phyloP scores from a whole-genome alignment of 495 filamentous ascomycete species.

The Hypoxylon lenormandii region DNA sequence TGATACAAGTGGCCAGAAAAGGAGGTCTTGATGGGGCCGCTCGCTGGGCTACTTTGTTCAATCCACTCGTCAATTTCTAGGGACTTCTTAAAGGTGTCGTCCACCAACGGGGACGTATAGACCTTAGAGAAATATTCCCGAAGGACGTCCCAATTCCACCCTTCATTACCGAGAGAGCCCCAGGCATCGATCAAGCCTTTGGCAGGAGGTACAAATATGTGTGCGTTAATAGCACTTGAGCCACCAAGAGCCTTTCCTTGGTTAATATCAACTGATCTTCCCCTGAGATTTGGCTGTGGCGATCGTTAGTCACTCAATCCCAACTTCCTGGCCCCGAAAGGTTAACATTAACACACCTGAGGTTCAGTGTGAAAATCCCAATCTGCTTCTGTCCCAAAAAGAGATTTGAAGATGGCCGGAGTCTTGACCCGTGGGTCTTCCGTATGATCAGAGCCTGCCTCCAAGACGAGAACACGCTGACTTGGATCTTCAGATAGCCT shows the following conservation, averaged over 20 bases:
- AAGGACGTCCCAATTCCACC: conserved; percentile 56
- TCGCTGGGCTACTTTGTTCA: not conserved
- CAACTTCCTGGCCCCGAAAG: not conserved
- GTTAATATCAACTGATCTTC: conserved; percentile 55
- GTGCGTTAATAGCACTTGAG: conserved; percentile 67
- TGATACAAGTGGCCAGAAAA: conserved; percentile 27
- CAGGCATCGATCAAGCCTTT: conserved; percentile 54
- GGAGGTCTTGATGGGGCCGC: conserved; percentile 37
- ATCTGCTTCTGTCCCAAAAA: conserved; percentile 8
- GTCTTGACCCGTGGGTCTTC: not conserved
- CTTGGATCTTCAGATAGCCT: not conserved
- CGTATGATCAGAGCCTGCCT: not conserved
- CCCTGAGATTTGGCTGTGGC: conserved; percentile 53
- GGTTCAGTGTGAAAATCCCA: conserved; percentile 17
- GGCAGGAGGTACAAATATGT: conserved; percentile 43
- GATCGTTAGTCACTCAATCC: not conserved
- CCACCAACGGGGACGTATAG: not conserved
- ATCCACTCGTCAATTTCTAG: not conserved
- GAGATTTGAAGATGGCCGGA: not conserved
- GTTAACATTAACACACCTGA: conserved; percentile 8
- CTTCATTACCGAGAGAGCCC: conserved; percentile 56
- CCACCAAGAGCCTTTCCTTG: conserved; percentile 70
- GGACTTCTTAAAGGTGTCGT: not conserved
- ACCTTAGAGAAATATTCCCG: too few relatives aligned
- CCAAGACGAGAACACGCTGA: not conserved